Percentiles rank a stretch among this genome's conserved stretches.
Conservation (phyloP, 495 filamentous ascomycete genomes). For the Aspergillus bertholletiae region DNA sequence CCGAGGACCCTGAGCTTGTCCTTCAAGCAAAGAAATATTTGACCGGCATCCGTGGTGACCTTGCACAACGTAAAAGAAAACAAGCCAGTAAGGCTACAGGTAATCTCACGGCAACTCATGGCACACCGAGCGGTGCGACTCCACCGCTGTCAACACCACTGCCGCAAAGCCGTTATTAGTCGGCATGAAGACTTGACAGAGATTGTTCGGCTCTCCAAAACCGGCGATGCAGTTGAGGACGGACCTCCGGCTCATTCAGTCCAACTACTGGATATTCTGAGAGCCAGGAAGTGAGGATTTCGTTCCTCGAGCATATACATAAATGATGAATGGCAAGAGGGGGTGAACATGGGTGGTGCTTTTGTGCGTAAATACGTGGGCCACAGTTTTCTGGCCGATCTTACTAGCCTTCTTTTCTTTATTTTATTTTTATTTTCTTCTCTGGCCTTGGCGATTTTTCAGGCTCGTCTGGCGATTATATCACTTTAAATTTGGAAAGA, state of each 20-base stretch:
- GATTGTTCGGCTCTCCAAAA: neutral
- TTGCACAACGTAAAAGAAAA: slow-evolving; percentile 42
- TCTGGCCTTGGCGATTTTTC: no score
- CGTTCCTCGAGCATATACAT: neutral
- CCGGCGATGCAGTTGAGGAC: neutral
- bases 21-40: slow-evolving; percentile 53
- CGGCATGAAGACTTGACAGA: slow-evolving; percentile 4
- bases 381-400: neutral
- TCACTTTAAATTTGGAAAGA: no score
- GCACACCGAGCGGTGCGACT: slow-evolving; percentile 1
- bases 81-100: slow-evolving; percentile 13
- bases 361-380: neutral
- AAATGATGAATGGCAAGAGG: neutral
- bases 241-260: neutral
- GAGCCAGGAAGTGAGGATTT: neutral
- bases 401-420: neutral
- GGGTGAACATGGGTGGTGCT: neutral
- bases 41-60: slow-evolving; percentile 46
- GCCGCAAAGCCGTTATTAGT: neutral
- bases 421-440: neutral
- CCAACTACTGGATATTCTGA: neutral
- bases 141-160: neutral
- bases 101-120: neutral
- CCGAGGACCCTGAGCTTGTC: slow-evolving; percentile 51
- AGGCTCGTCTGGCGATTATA: no score